A percentile compares a stretch with the other conserved stretches of the same genome.
Evolutionary conservation across 768 basidiomycete genomes (phyloP).

Genomic region (Lactifluus subvellereus): DNA sequence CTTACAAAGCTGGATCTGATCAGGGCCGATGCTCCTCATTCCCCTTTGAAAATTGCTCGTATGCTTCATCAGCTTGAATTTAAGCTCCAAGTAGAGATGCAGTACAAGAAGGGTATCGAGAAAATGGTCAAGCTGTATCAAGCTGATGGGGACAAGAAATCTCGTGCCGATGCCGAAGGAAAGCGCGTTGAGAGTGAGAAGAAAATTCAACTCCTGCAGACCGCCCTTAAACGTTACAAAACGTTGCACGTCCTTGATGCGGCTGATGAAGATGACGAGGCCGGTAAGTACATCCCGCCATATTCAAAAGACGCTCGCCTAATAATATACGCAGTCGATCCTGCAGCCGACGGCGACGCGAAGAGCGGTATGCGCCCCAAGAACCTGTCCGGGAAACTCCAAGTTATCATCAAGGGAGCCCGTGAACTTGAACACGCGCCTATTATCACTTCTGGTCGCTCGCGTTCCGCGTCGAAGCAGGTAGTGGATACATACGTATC

Average conservation of each 20-base stretch:
- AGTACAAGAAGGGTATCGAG: slow-evolving; percentile 97
- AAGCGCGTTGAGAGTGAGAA: slow-evolving; percentile 94
- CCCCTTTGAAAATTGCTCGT: slow-evolving; percentile 90
- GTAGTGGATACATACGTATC: slow-evolving; percentile 82
- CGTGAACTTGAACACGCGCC: slow-evolving; percentile 95
- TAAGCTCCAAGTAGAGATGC: slow-evolving; percentile 96
- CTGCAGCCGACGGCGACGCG: slow-evolving; percentile 58
- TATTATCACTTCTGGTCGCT: slow-evolving; percentile 49
- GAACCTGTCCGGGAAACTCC: slow-evolving; percentile 87
- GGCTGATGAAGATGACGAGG: slow-evolving; percentile 73
- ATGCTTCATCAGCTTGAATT: slow-evolving; percentile 99
- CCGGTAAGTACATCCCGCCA: slow-evolving; percentile 37
- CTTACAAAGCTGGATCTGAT: slow-evolving; percentile 89
- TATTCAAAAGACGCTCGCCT: not conserved
- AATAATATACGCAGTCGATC: slow-evolving; percentile 18
- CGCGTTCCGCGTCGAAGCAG: slow-evolving; percentile 76
- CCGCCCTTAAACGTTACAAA: slow-evolving; percentile 94
- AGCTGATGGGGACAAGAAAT: slow-evolving; percentile 96
- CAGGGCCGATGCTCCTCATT: slow-evolving; percentile 95
- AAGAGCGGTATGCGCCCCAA: slow-evolving; percentile 93
- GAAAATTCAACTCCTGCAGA: slow-evolving; percentile 89
- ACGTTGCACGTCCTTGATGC: slow-evolving; percentile 91
- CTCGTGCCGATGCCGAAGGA: slow-evolving; percentile 85
- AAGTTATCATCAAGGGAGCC: slow-evolving; percentile 82
- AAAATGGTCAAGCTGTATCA: slow-evolving; percentile 98